Percentiles rank a stretch among this genome's conserved stretches.
Evolutionary conservation across 257 asterid genomes (phyloP).

Genomic region (Solanum appendiculatum): DNA sequence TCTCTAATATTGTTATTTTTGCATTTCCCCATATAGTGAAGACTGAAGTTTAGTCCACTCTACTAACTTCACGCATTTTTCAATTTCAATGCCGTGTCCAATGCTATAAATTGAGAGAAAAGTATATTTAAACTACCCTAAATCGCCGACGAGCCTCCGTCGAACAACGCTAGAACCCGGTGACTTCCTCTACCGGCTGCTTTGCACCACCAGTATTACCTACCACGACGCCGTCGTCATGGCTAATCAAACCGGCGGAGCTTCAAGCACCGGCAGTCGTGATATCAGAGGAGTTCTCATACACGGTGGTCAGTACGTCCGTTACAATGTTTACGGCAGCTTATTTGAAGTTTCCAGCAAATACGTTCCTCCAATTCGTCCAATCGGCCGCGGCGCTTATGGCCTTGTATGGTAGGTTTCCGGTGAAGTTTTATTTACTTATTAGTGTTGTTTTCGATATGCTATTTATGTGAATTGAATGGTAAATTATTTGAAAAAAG

Average conservation of each 20-base stretch:
- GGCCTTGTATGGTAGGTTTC: conserved; percentile 72
- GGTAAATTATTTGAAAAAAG: not conserved
- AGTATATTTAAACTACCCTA: not conserved
- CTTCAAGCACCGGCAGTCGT: conserved; percentile 8
- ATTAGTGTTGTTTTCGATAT: not conserved
- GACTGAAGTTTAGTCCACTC: not conserved
- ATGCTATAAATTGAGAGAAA: not conserved
- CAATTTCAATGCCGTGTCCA: not conserved
- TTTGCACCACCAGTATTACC: not conserved
- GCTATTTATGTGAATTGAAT: not conserved
- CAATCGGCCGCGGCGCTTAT: conserved; percentile 88
- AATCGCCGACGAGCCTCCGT: not conserved
- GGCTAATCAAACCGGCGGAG: conserved; percentile 30
- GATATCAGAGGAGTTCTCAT: conserved; percentile 39
- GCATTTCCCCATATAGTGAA: not conserved
- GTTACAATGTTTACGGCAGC: conserved; percentile 67
- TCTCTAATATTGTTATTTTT: not conserved
- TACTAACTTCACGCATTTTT: not conserved
- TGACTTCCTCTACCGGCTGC: not conserved
- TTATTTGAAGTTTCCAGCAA: conserved; percentile 58
- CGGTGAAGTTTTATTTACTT: not conserved
- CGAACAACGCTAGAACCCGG: not conserved
- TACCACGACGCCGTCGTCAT: not conserved
- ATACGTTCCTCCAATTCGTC: conserved; percentile 78
- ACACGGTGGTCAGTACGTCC: conserved; percentile 61